Conservation (phyloP, 2,329 filamentous ascomycete species). For the Pleoardoris graminearum region DNA sequence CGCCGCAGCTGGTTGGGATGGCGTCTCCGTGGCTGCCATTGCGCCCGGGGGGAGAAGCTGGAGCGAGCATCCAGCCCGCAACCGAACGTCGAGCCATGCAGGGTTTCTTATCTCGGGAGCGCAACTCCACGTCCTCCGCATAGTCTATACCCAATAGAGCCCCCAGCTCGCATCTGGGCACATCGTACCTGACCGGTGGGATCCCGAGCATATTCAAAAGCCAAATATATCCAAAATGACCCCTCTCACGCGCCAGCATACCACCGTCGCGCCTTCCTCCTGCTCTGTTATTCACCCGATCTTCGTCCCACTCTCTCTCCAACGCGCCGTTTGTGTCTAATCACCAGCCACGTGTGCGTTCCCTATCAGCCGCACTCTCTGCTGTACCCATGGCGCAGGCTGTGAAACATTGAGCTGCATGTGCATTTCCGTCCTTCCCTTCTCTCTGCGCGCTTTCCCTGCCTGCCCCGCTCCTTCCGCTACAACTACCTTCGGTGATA, state of each 20-base stretch:
- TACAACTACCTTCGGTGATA: too few relatives aligned
- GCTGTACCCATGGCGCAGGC: slow-evolving; percentile 13
- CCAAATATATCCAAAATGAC: slow-evolving; percentile 30
- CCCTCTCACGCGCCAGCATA: slow-evolving; percentile 15
- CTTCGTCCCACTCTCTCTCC: not conserved
- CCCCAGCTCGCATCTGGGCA: slow-evolving; percentile 21
- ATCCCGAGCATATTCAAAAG: slow-evolving; percentile 31
- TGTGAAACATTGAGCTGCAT: not conserved
- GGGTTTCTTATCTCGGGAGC: slow-evolving; percentile 39
- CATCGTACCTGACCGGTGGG: slow-evolving; percentile 27
- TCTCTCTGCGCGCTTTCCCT: too few relatives aligned
- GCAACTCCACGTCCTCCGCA: slow-evolving; percentile 26
- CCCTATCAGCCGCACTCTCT: slow-evolving; percentile 19
- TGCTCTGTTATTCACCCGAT: slow-evolving; percentile 2
- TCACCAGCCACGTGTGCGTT: slow-evolving; percentile 6
- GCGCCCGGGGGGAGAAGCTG: slow-evolving; percentile 22
- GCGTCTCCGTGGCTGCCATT: slow-evolving; percentile 27
- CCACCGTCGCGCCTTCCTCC: slow-evolving; percentile 13
- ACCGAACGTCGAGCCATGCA: slow-evolving; percentile 18
- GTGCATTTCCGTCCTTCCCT: not conserved
- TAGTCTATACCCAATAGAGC: slow-evolving; percentile 24
- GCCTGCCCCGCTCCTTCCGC: too few relatives aligned
- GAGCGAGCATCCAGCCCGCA: slow-evolving; percentile 18
- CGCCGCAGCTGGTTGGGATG: slow-evolving; percentile 10
- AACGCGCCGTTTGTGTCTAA: slow-evolving; percentile 9